Evolutionary conservation across 2,329 filamentous ascomycete genomes (phyloP).

Genomic region (Fusarium anguioides): DNA sequence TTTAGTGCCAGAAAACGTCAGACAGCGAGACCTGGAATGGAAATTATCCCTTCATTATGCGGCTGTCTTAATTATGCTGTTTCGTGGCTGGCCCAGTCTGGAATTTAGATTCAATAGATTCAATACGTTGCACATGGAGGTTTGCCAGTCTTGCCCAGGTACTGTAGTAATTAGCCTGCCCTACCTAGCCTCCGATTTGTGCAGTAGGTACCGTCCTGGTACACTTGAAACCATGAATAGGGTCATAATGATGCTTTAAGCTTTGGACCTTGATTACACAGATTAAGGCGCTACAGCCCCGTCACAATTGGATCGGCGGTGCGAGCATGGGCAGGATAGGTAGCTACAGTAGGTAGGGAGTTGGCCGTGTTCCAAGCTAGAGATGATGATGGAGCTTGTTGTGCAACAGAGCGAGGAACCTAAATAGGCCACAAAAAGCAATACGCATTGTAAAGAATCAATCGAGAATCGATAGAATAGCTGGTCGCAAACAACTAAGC

Average conservation of each 20-base stretch:
- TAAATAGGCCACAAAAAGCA: neutral
- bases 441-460: no score
- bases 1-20: conserved; percentile 28
- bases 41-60: conserved; percentile 25
- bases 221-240: neutral
- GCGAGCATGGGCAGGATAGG: no score
- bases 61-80: conserved; percentile 21
- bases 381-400: neutral
- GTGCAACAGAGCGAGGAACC: neutral
- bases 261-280: neutral
- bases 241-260: neutral
- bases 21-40: conserved; percentile 30
- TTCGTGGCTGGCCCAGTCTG: conserved; percentile 14
- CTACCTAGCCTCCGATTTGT: neutral
- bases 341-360: no score
- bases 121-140: conserved; percentile 17
- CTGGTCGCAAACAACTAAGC: neutral
- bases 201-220: neutral
- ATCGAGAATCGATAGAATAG: no score
- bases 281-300: neutral
- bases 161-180: conserved; percentile 10
- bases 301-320: neutral
- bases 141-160: conserved; percentile 28
- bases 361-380: no score
- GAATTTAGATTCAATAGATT: conserved; percentile 28